These are phyloP conservation scores for Aspergillus japonicus DNA, from an alignment of 2,329 filamentous ascomycete genomes.

Conservation along the genomic window DNA sequence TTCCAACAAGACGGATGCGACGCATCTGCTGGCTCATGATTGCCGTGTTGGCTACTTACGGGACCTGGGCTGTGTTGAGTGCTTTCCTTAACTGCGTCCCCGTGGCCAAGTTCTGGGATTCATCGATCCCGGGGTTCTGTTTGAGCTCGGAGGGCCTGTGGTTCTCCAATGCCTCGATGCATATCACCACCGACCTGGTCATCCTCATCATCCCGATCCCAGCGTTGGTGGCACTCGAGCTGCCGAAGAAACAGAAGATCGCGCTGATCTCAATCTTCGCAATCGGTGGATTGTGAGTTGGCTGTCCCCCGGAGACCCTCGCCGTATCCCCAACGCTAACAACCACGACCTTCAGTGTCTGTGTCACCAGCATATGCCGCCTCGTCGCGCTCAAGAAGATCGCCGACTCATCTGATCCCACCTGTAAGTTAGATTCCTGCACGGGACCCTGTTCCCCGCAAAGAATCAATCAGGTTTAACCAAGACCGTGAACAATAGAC, in stretches of 20 bases:
- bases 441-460: not conserved
- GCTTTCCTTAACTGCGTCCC: constrained; percentile 39
- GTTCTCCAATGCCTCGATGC: constrained; percentile 46
- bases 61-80: constrained; percentile 37
- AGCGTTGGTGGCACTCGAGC: constrained; percentile 39
- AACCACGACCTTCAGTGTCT: constrained; percentile 24
- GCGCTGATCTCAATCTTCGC: constrained; percentile 45
- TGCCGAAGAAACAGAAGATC: constrained; percentile 45
- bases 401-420: constrained; percentile 34
- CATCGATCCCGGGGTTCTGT: constrained; percentile 33
- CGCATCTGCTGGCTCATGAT: constrained; percentile 41
- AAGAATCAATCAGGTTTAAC: not conserved
- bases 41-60: constrained; percentile 33
- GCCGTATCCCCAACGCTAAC: not conserved
- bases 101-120: constrained; percentile 38
- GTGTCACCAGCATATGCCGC: constrained; percentile 37
- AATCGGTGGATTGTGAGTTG: constrained; percentile 35
- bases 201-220: constrained; percentile 49
- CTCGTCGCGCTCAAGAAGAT: constrained; percentile 33
- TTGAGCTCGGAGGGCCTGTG: constrained; percentile 42
- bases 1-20: constrained; percentile 37
- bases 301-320: not conserved
- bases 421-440: constrained; percentile 26
- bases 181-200: constrained; percentile 46
- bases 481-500: constrained; percentile 20